These are phyloP conservation scores for Aspergillus costaricaensis DNA, from an alignment of 2,329 filamentous ascomycete genomes.

Conservation along the genomic window DNA sequence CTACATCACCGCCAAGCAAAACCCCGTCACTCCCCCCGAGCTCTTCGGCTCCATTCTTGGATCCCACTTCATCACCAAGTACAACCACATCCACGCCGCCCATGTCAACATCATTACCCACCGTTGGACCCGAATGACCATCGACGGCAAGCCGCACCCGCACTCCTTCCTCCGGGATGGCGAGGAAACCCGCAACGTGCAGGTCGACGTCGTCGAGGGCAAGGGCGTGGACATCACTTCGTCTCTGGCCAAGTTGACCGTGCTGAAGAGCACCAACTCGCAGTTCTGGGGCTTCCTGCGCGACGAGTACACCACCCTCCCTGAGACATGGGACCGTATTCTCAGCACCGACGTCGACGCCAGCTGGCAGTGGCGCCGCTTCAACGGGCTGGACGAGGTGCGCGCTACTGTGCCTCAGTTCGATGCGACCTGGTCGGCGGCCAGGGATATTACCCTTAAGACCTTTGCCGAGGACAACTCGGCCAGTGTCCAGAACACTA, in stretches of 20 bases:
- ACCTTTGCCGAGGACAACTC: conserved; percentile 88
- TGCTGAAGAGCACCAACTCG: conserved; percentile 95
- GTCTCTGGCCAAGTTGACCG: conserved; percentile 76
- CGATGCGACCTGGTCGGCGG: conserved; percentile 74
- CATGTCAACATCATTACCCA: conserved; percentile 81
- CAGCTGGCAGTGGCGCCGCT: conserved; percentile 79
- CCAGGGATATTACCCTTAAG: conserved; percentile 83
- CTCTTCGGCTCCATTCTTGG: conserved; percentile 84
- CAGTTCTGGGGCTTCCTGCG: conserved; percentile 93
- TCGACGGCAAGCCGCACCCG: conserved; percentile 88
- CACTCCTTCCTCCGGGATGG: conserved; percentile 94
- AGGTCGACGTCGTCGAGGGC: conserved; percentile 67
- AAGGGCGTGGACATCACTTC: conserved; percentile 75
- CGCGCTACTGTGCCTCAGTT: conserved; percentile 66
- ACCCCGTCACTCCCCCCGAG: conserved; percentile 90
- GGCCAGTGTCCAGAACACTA: conserved; percentile 91
- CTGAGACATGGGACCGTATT: conserved; percentile 92
- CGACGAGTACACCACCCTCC: conserved; percentile 89
- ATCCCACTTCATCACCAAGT: conserved; percentile 83
- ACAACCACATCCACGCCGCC: conserved; percentile 82
- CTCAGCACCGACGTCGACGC: conserved; percentile 90
- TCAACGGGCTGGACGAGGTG: conserved; percentile 68
- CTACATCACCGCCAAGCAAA: conserved; percentile 91
- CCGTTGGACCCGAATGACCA: conserved; percentile 84
- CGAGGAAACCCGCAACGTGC: conserved; percentile 80